phyloP scores from a whole-genome alignment of 106 monocot species.

The Agapanthus africanus region DNA sequence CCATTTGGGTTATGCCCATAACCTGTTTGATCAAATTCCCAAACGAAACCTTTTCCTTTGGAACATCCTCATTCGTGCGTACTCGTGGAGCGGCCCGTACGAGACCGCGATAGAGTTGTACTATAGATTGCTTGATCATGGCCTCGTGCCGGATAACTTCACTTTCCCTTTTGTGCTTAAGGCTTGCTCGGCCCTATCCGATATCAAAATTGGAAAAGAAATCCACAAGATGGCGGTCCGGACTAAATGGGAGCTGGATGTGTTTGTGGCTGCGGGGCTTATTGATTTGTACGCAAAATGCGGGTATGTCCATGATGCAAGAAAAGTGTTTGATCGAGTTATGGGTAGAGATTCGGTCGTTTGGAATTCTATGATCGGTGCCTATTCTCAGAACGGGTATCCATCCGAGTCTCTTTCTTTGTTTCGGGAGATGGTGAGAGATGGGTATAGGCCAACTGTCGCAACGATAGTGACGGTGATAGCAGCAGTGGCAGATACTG shows the following conservation, averaged over 20 bases:
- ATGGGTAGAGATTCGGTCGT: conserved; percentile 41
- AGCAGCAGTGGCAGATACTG: conserved; percentile 52
- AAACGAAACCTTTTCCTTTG: conserved; percentile 46
- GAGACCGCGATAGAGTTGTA: conserved; percentile 35
- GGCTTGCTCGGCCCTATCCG: conserved; percentile 56
- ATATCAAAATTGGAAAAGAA: conserved; percentile 27
- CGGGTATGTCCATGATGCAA: conserved; percentile 43
- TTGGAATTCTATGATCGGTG: conserved; percentile 86
- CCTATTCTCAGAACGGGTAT: conserved; percentile 49
- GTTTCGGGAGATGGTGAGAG: conserved; percentile 39
- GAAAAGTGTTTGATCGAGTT: conserved; percentile 49
- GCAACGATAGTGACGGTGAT: conserved; percentile 64
- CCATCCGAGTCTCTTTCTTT: conserved; percentile 42
- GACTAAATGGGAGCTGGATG: conserved; percentile 34
- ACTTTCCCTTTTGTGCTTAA: conserved; percentile 84
- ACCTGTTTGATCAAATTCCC: conserved; percentile 53
- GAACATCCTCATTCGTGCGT: conserved; percentile 70
- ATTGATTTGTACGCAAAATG: conserved; percentile 81
- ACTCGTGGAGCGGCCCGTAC: conserved; percentile 23
- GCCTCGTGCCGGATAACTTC: conserved; percentile 61
- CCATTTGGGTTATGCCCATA: conserved; percentile 25
- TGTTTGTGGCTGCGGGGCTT: conserved; percentile 67
- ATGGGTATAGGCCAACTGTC: conserved; percentile 38
- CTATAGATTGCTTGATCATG: conserved; percentile 30
- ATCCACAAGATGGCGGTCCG: conserved; percentile 36